These are phyloP conservation scores for Heliamphora pulchella DNA, from an alignment of 179 eudicot species.

Conservation along the genomic window DNA sequence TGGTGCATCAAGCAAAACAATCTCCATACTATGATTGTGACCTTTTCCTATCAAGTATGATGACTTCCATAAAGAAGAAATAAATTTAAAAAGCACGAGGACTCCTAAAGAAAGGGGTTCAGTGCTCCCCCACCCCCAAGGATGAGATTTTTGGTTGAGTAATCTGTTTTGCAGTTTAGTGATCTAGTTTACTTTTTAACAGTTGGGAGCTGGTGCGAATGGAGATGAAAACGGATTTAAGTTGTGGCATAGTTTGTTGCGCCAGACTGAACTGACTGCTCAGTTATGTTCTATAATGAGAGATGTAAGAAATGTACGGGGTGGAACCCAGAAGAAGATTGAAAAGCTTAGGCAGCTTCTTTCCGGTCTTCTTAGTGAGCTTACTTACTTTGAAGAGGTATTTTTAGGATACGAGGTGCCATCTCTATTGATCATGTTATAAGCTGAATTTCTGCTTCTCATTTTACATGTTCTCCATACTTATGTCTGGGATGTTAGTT, in stretches of 20 bases:
- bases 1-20: background rate
- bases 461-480: background rate
- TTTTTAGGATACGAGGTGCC: conserved; percentile 9
- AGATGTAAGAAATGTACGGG: conserved; percentile 87
- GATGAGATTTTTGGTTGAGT: background rate
- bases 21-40: background rate
- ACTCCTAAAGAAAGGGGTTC: background rate
- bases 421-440: background rate
- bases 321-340: conserved; percentile 91
- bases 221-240: conserved; percentile 82
- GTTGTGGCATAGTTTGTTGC: conserved; percentile 97
- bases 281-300: conserved; percentile 87
- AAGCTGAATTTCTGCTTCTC: background rate
- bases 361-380: conserved; percentile 94
- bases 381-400: conserved; percentile 97
- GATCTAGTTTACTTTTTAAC: conserved; percentile 18
- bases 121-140: too few species aligned
- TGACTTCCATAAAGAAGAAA: background rate
- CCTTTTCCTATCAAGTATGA: background rate
- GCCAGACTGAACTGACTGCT: conserved; percentile 95
- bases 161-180: background rate
- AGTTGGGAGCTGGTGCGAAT: conserved; percentile 58
- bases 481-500: background rate
- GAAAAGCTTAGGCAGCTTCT: conserved; percentile 97
- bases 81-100: background rate